Percentiles rank a stretch among this genome's conserved stretches.
Evolutionary conservation across 169 alveolate species (phyloP).

Genomic region (Cryptosporidium sp.): DNA sequence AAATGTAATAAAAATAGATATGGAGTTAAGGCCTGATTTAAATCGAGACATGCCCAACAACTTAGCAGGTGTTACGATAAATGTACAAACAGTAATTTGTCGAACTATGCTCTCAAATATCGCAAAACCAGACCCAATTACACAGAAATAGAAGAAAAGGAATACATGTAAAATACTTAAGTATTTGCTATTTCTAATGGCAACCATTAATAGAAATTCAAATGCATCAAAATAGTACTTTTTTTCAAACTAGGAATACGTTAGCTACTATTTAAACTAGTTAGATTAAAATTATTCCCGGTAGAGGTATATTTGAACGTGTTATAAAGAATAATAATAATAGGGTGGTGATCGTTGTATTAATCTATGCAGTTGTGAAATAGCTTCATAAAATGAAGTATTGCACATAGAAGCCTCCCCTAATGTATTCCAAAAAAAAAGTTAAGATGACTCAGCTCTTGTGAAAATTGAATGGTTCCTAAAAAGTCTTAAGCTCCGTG

Average conservation of each 20-base stretch:
- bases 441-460: not conserved
- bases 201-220: conserved; percentile 7
- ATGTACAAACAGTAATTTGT: too few relatives aligned
- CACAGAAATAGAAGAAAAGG: not conserved
- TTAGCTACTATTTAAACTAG: not conserved
- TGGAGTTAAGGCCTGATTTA: not conserved
- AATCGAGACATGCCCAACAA: too few relatives aligned
- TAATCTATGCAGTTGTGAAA: not conserved
- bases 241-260: conserved; percentile 17
- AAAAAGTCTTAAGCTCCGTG: conserved; percentile 87
- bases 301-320: not conserved
- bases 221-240: conserved; percentile 1
- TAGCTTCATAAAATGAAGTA: not conserved
- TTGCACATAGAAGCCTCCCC: not conserved
- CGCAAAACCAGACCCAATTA: not conserved
- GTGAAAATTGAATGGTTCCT: not conserved
- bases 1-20: not conserved
- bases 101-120: not conserved
- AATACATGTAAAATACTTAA: conserved; percentile 9
- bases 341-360: not conserved
- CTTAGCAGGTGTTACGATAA: not conserved
- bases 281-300: not conserved
- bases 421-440: conserved; percentile 10
- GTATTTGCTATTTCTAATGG: conserved; percentile 1
- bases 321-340: not conserved